Base-by-base conservation (phyloP, 495 filamentous ascomycete genomes). In the Xylaria intraflava region DNA sequence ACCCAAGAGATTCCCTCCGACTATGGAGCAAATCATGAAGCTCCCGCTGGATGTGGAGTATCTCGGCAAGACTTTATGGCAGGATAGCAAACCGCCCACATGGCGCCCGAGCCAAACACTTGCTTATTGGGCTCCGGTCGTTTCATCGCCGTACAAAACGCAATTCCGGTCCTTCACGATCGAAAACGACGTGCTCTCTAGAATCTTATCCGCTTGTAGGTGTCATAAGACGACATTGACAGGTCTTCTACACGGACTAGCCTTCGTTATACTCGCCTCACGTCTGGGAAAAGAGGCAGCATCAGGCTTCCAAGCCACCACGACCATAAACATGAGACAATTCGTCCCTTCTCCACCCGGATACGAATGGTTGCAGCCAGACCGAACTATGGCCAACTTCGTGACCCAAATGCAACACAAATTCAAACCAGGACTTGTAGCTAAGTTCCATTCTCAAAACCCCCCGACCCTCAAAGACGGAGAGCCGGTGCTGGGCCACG, bases 231-330 rank as follows among this genome's bases (percentile, higher is more conserved):
- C 55, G 3, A 68, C 62, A 0, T 22, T 65, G 14, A 65, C 65
- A 1, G 60, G 62, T 17, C 54, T 68, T 36, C 24, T 68, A 2
- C 54, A 65, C n/a, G 62, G 29, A 1, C 35, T 65, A 0, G 46
- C 47, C 6, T 30, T 55, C 17, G n/a, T 49, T 1, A 55, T 60
- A 1, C 40, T 68, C 12, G 33, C 62, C 6, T 46, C 30, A 8
- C 58, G 27, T 17, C 20, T 65, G 7, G 52, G 51, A 7, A 17
- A 43, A 16, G 56, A 46, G 20, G 38, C 8, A 2, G 52, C 52
- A 4, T 0, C 42, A 1, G 52, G 31, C 10, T 60, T 60, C 14
- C 22, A 22, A 23, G 42, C 27, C 29, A 19, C 10, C 1, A 60
- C 57, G 3, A 30, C 42, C 8, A 33, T 59, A 20, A 26, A 60